phyloP scores from a whole-genome alignment of 768 basidiomycete species.

The Podaxis sp. region DNA sequence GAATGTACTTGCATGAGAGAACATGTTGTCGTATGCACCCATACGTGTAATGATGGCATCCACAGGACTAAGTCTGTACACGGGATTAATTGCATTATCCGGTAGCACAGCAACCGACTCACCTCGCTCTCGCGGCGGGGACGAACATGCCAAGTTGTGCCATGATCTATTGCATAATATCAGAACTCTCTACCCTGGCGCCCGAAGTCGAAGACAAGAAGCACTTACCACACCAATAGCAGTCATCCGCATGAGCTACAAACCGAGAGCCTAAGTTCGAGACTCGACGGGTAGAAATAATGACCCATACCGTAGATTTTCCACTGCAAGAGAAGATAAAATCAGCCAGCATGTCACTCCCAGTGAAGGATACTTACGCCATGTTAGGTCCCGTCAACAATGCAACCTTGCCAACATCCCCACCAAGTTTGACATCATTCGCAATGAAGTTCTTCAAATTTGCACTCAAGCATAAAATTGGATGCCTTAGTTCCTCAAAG shows the following conservation, averaged over 20 bases:
- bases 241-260: conserved; percentile 90
- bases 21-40: conserved; percentile 99
- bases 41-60: conserved; percentile 94
- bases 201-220: not conserved
- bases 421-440: conserved; percentile 88
- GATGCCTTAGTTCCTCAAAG: conserved; percentile 89
- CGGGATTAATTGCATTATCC: not conserved
- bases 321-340: conserved; percentile 23
- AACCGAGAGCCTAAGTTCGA: not conserved
- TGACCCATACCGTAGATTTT: conserved; percentile 36
- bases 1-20: conserved; percentile 92
- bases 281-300: not conserved
- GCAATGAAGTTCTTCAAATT: conserved; percentile 81
- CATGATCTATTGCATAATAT: conserved; percentile 59
- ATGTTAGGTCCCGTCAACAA: conserved; percentile 90
- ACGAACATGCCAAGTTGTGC: conserved; percentile 96
- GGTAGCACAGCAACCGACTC: conserved; percentile 18
- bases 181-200: not conserved
- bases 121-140: conserved; percentile 82
- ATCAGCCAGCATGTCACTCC: not conserved
- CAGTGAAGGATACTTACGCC: conserved; percentile 54
- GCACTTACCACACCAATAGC: conserved; percentile 79
- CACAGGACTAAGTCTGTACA: conserved; percentile 74
- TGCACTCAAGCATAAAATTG: conserved; percentile 71
- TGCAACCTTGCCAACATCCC: conserved; percentile 69